phyloP scores from a whole-genome alignment of 176 grass and related monocot species.

The Puya raimondii region DNA sequence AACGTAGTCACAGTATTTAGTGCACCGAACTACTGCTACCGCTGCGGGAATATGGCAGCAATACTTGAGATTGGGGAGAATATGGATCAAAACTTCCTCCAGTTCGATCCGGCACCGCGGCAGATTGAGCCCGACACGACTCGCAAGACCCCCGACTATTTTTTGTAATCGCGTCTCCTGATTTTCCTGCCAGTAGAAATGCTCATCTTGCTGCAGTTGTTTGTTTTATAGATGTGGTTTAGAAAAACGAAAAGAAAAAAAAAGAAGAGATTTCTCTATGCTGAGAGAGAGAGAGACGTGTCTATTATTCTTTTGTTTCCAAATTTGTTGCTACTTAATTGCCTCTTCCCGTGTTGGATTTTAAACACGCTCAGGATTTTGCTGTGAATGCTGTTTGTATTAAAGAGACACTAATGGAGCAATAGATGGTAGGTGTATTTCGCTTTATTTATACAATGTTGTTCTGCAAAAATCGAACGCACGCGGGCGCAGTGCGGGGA shows the following conservation, averaged over 20 bases:
- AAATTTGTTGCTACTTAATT: neutral
- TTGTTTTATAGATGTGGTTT: slow-evolving; percentile 4
- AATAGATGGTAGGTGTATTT: no score
- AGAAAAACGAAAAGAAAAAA: neutral
- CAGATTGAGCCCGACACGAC: slow-evolving; percentile 89
- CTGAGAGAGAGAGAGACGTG: neutral
- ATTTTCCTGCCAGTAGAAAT: slow-evolving; percentile 42
- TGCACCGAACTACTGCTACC: slow-evolving; percentile 92
- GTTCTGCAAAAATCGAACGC: no score
- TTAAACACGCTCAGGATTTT: neutral
- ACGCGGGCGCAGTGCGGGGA: no score
- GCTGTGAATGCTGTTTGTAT: neutral
- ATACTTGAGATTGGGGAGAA: slow-evolving; percentile 93
- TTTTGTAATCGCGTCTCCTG: slow-evolving; percentile 67
- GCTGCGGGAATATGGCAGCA: slow-evolving; percentile 95
- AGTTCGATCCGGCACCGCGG: slow-evolving; percentile 80
- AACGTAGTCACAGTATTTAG: slow-evolving; percentile 98
- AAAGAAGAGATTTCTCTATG: neutral
- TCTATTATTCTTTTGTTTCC: slow-evolving; percentile 8
- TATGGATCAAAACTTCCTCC: slow-evolving; percentile 95
- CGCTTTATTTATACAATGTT: no score
- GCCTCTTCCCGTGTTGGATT: neutral
- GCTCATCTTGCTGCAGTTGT: neutral
- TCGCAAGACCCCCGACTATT: slow-evolving; percentile 93
- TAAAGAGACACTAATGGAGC: no score